Conservation (phyloP, 768 basidiomycete genomes). For the Zangia roseola region DNA sequence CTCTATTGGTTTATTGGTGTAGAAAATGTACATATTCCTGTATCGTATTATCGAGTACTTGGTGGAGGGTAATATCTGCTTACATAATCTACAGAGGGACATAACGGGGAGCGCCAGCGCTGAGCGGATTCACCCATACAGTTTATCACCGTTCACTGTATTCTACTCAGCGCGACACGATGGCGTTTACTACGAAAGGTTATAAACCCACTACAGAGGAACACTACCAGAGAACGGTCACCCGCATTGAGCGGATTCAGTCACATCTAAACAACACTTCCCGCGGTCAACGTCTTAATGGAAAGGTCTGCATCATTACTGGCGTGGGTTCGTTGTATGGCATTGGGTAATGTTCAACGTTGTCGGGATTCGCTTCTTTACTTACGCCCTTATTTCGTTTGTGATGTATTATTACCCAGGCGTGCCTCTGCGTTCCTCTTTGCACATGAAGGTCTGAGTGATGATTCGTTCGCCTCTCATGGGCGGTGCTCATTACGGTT, state of each 20-base stretch:
- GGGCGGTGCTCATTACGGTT: conserved; percentile 2
- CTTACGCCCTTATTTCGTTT: conserved; percentile 13
- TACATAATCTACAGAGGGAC: too few species aligned
- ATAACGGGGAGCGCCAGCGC: too few species aligned
- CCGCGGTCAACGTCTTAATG: conserved; percentile 56
- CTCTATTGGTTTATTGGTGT: conserved; percentile 3
- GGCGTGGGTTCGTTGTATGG: conserved; percentile 86
- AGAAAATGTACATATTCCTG: conserved; percentile 2
- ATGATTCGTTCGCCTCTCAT: not conserved
- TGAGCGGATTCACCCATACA: too few species aligned
- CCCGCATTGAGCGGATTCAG: conserved; percentile 66
- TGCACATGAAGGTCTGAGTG: conserved; percentile 69
- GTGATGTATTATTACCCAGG: conserved; percentile 35
- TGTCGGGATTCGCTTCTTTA: conserved; percentile 1
- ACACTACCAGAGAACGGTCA: conserved; percentile 56
- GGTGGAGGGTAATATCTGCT: too few species aligned
- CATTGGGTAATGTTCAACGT: conserved; percentile 62
- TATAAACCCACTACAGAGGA: conserved; percentile 39
- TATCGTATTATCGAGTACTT: too few species aligned
- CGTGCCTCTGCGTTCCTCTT: conserved; percentile 71
- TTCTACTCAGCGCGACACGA: not conserved
- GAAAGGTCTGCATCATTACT: conserved; percentile 85
- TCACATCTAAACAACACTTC: conserved; percentile 58
- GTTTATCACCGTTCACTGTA: too few species aligned
- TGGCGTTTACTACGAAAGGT: conserved; percentile 9